Base-by-base conservation (phyloP, 2,329 filamentous ascomycete species). In the Zelopaecilomyces penicillatus region DNA sequence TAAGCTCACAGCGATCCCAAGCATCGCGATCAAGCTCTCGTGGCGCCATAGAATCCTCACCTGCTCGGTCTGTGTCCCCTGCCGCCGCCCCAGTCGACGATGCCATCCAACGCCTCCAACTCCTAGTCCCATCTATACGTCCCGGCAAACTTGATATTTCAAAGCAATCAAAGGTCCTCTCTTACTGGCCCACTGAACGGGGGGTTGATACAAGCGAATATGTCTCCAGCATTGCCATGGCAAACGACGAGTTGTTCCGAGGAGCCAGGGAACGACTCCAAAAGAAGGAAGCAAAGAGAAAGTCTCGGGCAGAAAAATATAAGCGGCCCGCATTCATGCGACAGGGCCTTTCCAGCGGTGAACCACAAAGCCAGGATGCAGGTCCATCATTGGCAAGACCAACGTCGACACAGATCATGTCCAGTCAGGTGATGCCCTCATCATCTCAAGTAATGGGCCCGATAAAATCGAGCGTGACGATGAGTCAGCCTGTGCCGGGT, bases 401-500 rank as follows among this genome's bases (percentile, higher is more conserved):
- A 19, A 45, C 50, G 4, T 53, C 57, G 5, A 48, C 52, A 31
- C 59, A 62, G 26, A 50, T 53, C 45, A 59, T 65, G 65, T 66
- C 64, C 8, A 67, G 65, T 39, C 65, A 67, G 47, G 58, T 51
- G 28, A 47, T 52, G 6, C 58, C 58, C 2, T 54, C 49, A 41
- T 67, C 63, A 27, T 64, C 62, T 27, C 67, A 68, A 53, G 59
- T 55, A 32, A 57, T 62, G 34, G 56, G 50, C 1, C 42, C 53
- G 2, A 12, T 29, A 19, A 19, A 19, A 19, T 19, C 19, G 2
- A 43, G 55, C 9, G 53, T 56, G 35, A 59, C 63, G n/a, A 71
- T 71, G 64, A 73, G 70, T 42, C 71, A 74, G 52, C 65, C 68
- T 7, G 54, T 68, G 10, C 47, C 62, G n/a, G 73, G 73, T 2